These are phyloP conservation scores for Asterophora parasitica DNA, from an alignment of 768 basidiomycete genomes.

Conservation along the genomic window DNA sequence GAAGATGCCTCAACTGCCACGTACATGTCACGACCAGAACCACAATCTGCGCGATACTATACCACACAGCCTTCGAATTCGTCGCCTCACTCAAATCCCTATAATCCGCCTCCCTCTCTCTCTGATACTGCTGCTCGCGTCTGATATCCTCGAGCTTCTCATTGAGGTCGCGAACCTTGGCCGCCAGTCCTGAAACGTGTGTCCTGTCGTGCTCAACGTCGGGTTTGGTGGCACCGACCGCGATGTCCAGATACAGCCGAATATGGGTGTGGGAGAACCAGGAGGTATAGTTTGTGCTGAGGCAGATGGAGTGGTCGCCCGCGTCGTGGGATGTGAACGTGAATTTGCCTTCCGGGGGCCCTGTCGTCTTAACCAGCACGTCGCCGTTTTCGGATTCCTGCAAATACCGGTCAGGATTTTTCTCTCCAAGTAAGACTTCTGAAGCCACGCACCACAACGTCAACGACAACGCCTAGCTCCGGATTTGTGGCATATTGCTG, in stretches of 20 bases:
- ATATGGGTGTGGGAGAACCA: slow-evolving; percentile 89
- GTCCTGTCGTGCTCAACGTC: slow-evolving; percentile 85
- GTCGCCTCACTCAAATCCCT: slow-evolving; percentile 84
- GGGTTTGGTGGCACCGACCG: slow-evolving; percentile 82
- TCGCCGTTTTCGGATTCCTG: slow-evolving; percentile 87
- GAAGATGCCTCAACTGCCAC: slow-evolving; percentile 93
- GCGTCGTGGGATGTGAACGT: slow-evolving; percentile 97
- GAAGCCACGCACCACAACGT: slow-evolving; percentile 69
- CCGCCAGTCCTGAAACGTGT: slow-evolving; percentile 77
- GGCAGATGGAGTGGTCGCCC: slow-evolving; percentile 96
- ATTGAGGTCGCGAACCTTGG: slow-evolving; percentile 89
- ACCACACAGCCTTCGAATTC: slow-evolving; percentile 94
- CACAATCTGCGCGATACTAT: slow-evolving; percentile 81
- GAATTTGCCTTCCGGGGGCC: slow-evolving; percentile 86
- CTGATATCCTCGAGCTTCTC: slow-evolving; percentile 89
- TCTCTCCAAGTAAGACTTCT: neutral
- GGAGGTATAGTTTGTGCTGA: slow-evolving; percentile 87
- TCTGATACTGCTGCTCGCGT: slow-evolving; percentile 95
- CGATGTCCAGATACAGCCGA: slow-evolving; percentile 90
- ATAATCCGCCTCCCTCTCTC: slow-evolving; percentile 91
- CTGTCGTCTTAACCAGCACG: slow-evolving; percentile 82
- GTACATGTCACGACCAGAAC: slow-evolving; percentile 80
- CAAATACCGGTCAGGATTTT: slow-evolving; percentile 2
- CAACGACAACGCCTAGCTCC: slow-evolving; percentile 83
- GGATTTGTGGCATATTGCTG: slow-evolving; percentile 68